Evolutionary conservation across 2,329 filamentous ascomycete genomes (phyloP).

Genomic region (Nemania sp.): DNA sequence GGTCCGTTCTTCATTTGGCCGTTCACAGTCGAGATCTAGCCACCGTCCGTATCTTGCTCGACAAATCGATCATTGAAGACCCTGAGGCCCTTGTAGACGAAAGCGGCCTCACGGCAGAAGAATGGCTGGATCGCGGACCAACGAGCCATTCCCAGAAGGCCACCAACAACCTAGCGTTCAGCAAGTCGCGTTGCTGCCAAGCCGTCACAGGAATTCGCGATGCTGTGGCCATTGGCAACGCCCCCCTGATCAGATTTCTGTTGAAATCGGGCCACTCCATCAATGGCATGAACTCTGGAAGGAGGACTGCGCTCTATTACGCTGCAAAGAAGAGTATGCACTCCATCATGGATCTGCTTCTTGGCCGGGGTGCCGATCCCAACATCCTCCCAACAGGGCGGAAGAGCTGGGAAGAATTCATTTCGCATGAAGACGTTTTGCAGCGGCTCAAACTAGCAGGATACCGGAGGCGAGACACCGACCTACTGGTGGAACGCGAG

Average conservation of each 20-base stretch:
- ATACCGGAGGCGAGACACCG: too few relatives aligned
- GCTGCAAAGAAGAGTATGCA: not conserved
- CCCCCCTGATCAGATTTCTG: not conserved
- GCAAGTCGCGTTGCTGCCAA: slow-evolving; percentile 3
- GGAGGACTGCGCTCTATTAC: slow-evolving; percentile 9
- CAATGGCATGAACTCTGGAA: not conserved
- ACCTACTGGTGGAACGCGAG: too few relatives aligned
- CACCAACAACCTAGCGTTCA: not conserved
- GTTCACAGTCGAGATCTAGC: not conserved
- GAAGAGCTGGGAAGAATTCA: slow-evolving; percentile 10
- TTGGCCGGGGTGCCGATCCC: not conserved
- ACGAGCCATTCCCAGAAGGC: not conserved
- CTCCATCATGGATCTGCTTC: not conserved
- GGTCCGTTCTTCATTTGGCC: slow-evolving; percentile 10
- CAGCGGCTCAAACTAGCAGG: too few relatives aligned
- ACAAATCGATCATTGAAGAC: not conserved
- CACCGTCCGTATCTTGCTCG: not conserved
- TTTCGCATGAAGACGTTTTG: too few relatives aligned
- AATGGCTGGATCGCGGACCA: not conserved
- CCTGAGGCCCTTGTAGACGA: not conserved
- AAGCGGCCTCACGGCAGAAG: not conserved
- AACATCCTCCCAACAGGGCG: not conserved
- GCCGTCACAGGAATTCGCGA: not conserved
- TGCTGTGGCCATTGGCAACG: not conserved
- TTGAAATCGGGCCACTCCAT: not conserved